phyloP scores from a whole-genome alignment of 768 basidiomycete genomes.

The Leccinellum albellum region DNA sequence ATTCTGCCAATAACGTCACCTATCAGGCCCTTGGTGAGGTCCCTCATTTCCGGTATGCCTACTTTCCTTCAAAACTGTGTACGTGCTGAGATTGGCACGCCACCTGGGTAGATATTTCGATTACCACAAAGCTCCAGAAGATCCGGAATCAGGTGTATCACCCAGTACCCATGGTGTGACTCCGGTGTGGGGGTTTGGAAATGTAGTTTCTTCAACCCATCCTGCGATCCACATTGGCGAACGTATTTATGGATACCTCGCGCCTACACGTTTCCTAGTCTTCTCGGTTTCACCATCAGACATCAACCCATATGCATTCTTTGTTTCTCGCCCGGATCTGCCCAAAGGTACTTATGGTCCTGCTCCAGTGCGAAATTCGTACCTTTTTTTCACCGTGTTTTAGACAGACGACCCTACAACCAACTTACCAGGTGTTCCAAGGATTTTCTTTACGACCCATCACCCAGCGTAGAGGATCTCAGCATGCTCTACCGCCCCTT shows the following conservation, averaged over 20 bases:
- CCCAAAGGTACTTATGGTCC: conserved; percentile 48
- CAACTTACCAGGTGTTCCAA: conserved; percentile 56
- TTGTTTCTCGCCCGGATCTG: conserved; percentile 57
- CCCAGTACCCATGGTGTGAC: conserved; percentile 55
- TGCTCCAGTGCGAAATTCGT: not conserved
- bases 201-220: conserved; percentile 48
- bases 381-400: not conserved
- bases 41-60: conserved; percentile 36
- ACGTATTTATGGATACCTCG: conserved; percentile 59
- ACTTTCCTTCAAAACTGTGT: not conserved
- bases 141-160: conserved; percentile 31
- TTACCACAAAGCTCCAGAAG: conserved; percentile 50
- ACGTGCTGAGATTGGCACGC: not conserved
- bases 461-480: conserved; percentile 50
- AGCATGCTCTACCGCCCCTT: conserved; percentile 70
- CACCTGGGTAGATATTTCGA: conserved; percentile 60
- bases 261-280: conserved; percentile 54
- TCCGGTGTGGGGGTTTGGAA: conserved; percentile 74
- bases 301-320: conserved; percentile 51
- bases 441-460: conserved; percentile 53
- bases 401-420: conserved; percentile 67
- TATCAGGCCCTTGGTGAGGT: conserved; percentile 55
- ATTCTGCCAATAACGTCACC: conserved; percentile 68
- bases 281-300: conserved; percentile 48
- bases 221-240: conserved; percentile 49